Conservation (phyloP, 2,329 filamentous ascomycete genomes). For the Mycogone perniciosa region DNA sequence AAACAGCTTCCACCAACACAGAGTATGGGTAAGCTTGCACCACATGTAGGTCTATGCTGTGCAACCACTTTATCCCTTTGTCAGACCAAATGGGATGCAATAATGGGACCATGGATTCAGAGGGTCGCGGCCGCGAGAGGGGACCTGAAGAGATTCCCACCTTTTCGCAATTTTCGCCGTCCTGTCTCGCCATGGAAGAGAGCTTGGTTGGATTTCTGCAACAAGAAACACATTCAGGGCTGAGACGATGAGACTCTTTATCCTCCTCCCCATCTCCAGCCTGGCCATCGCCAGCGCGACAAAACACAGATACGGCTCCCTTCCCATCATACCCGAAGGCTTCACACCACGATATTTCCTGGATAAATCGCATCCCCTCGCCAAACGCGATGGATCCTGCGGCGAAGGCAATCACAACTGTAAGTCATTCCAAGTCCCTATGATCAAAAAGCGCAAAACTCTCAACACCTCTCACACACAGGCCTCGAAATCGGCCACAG, state of each 20-base stretch:
- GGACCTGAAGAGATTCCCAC: no score
- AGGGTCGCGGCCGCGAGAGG: no score
- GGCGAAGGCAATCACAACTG: conserved; percentile 25
- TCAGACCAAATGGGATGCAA: no score
- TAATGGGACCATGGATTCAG: no score
- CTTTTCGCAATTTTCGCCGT: no score
- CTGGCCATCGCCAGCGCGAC: conserved; percentile 6
- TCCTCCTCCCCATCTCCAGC: conserved; percentile 1
- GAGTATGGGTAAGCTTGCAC: no score
- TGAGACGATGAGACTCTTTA: conserved; percentile 5
- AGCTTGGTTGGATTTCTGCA: no score
- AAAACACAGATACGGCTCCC: conserved; percentile 17
- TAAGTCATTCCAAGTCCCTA: conserved; percentile 16
- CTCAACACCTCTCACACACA: conserved; percentile 14
- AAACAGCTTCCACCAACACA: no score
- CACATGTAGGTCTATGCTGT: no score
- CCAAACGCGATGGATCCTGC: conserved; percentile 24
- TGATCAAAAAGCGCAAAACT: not conserved
- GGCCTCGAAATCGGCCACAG: conserved; percentile 37
- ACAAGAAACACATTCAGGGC: no score
- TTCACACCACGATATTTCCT: conserved; percentile 26
- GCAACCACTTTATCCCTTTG: no score
- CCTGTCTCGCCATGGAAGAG: no score
- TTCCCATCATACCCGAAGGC: conserved; percentile 20
- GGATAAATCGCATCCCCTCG: conserved; percentile 23